Percentiles rank a stretch among this genome's conserved stretches.
Evolutionary conservation across 192 early-diverging fungal species (phyloP).

Genomic region (Backusella sp.): DNA sequence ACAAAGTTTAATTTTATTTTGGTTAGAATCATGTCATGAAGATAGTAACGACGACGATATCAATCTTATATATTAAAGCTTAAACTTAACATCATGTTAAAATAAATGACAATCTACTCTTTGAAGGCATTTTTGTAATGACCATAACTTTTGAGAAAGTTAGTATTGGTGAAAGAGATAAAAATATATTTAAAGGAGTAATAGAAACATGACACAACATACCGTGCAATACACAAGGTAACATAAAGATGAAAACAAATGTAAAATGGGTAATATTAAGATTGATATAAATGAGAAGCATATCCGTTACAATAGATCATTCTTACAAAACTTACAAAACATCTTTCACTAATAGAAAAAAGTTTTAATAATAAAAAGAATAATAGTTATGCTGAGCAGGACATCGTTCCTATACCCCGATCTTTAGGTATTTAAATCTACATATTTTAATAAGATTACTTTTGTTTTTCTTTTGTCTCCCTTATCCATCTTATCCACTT

Average conservation of each 20-base stretch:
- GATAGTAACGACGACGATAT: background rate
- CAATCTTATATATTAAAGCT: background rate
- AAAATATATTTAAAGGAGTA: background rate
- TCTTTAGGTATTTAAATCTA: too few relatives aligned
- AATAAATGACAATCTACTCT: too few relatives aligned
- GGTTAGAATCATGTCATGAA: background rate
- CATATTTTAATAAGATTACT: too few relatives aligned
- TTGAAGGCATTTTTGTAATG: background rate
- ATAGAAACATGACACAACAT: conserved; percentile 2
- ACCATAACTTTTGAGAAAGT: background rate
- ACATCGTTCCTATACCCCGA: too few relatives aligned
- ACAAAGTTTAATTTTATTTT: background rate
- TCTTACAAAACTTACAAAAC: background rate
- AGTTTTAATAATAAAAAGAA: too few relatives aligned
- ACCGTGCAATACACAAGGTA: conserved; percentile 1
- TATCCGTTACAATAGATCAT: background rate
- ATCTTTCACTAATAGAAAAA: too few relatives aligned
- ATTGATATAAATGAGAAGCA: background rate
- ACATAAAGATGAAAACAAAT: background rate
- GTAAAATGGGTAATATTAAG: background rate
- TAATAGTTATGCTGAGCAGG: too few relatives aligned
- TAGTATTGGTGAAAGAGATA: background rate
- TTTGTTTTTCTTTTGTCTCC: too few relatives aligned
- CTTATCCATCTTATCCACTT: too few relatives aligned
- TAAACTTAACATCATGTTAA: too few relatives aligned